Base-by-base conservation (phyloP, 2,329 filamentous ascomycete genomes). In the Elsinoe arachidis region DNA sequence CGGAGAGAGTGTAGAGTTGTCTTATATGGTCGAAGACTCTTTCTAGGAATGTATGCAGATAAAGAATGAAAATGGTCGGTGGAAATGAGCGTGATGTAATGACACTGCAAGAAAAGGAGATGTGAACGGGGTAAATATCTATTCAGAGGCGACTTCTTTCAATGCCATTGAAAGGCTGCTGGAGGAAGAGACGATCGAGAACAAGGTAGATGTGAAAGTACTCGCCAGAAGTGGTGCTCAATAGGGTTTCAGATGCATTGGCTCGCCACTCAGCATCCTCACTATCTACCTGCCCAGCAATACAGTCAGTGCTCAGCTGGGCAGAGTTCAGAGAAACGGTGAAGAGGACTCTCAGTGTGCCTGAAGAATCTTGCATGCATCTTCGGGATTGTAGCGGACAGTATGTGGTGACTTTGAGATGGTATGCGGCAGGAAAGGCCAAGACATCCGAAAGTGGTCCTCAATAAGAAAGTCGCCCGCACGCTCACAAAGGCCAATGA, bases 1-100 rank as follows among this genome's bases (percentile, higher is more conserved):
- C 38, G 59, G 38, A 44, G 55, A 53, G 43, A 15, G 59, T 56
- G 62, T 62, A 62, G 65, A 62, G 57, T 30, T 58, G 34, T 34
- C 55, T 53, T 59, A 57, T 55, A 49, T 49, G 11, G 51, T 23
- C 33, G 46, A 35, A 17, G 34, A 44, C 35, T 35, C 35, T 7
- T 9, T 49, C n/a, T 34, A 41, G 33, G 47, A 52, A 53, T 56
- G 33, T 39, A 17, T 14, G 21, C 17, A 14, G 30, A 51, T 51
- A 51, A 51, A 37, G 55, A 39, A 60, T 46, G 38, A 37, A 51
- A 60, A 30, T 30, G 59, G 61, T 17, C 46, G 12, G 35, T 55
- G 12, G 59, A 59, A 62, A 63, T 62, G 60, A 59, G 54, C 19
- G 53, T 17, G 51, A 51, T 43, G 52, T n/a, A 39, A 43, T 30